Conservation (phyloP, 1,284 basidiomycete genomes). For the Austroboletus niveus region DNA sequence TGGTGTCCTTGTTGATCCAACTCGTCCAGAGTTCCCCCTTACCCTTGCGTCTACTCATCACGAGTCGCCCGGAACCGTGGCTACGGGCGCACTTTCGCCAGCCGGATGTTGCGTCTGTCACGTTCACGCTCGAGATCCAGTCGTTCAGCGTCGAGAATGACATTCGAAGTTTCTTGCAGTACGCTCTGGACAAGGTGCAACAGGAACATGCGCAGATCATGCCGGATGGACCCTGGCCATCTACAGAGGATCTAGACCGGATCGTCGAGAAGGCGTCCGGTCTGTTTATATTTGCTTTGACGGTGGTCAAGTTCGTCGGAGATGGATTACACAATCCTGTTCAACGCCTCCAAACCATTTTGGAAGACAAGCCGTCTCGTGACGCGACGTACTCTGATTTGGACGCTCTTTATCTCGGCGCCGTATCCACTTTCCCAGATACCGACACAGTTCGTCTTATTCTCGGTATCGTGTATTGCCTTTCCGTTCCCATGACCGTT, state of each 20-base stretch:
- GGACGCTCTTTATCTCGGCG: constrained; percentile 14
- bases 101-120: constrained; percentile 3
- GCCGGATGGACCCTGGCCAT: constrained; percentile 15
- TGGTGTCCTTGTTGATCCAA: constrained; percentile 10
- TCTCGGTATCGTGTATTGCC: constrained; percentile 12
- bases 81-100: constrained; percentile 11
- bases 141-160: constrained; percentile 17
- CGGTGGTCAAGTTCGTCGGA: constrained; percentile 24
- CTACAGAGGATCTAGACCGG: constrained; percentile 9
- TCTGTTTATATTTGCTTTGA: constrained; percentile 27
- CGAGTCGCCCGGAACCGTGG: constrained; percentile 17
- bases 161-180: constrained; percentile 16
- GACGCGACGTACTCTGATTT: constrained; percentile 11
- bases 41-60: constrained; percentile 16
- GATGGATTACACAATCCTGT: constrained; percentile 9
- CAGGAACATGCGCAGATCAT: constrained; percentile 9
- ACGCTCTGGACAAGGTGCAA: constrained; percentile 4
- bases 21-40: constrained; percentile 6
- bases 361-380: constrained; percentile 6
- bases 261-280: constrained; percentile 17
- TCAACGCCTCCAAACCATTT: constrained; percentile 13
- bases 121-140: constrained; percentile 12
- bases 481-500: constrained; percentile 11
- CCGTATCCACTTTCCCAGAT: constrained; percentile 9
- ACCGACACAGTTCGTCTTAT: constrained; percentile 11